Conservation (phyloP, 345 rosid genomes). For the Salix exigua region DNA sequence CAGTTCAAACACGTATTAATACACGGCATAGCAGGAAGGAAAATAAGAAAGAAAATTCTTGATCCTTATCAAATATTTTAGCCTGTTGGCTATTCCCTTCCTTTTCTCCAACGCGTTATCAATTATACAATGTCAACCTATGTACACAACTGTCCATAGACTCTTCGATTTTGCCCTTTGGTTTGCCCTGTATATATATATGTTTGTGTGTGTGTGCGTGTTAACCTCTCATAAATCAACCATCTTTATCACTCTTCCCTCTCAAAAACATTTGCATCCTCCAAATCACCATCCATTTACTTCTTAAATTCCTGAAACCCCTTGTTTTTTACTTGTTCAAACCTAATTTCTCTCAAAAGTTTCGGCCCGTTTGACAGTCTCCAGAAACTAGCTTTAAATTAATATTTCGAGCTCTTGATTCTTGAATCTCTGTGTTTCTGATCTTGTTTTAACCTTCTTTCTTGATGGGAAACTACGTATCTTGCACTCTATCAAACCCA, state of each 20-base stretch:
- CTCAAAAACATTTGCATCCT: not conserved
- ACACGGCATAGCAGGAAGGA: not conserved
- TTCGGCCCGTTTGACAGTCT: not conserved
- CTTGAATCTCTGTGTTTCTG: not conserved
- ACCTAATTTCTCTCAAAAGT: not conserved
- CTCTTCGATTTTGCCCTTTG: not conserved
- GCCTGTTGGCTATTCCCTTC: not conserved
- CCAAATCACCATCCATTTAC: not conserved
- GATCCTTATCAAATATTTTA: not conserved
- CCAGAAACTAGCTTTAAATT: not conserved
- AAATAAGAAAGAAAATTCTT: not conserved
- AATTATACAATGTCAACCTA: not conserved
- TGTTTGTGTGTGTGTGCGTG: not conserved
- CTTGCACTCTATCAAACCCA: slow-evolving; percentile 3
- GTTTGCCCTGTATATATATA: not conserved
- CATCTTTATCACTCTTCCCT: not conserved
- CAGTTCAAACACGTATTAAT: not conserved
- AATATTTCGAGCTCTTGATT: not conserved
- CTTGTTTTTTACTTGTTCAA: not conserved
- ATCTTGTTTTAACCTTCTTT: not conserved
- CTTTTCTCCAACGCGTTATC: not conserved
- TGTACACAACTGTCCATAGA: not conserved
- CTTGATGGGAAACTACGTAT: slow-evolving; percentile 19
- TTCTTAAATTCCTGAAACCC: not conserved
- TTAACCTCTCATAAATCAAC: not conserved